Percentiles rank a stretch among this genome's conserved stretches.
phyloP scores from a whole-genome alignment of 2,329 filamentous ascomycete genomes.

The Fusarium piperis region DNA sequence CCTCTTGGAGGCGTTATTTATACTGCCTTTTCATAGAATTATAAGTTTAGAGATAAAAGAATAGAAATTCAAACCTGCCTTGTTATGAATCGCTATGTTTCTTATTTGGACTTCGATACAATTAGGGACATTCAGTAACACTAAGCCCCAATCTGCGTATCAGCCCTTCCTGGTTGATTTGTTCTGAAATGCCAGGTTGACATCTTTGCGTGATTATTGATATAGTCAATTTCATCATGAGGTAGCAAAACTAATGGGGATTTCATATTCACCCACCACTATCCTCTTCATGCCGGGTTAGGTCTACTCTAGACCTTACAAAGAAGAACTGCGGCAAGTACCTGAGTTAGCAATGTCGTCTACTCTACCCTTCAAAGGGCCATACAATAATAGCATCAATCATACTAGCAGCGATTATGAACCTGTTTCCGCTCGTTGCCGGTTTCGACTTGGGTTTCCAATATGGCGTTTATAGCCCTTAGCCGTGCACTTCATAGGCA shows the following conservation, averaged over 20 bases:
- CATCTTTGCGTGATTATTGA: background rate
- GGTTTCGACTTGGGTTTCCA: background rate
- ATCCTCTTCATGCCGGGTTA: background rate
- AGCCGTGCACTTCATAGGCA: background rate
- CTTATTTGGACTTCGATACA: background rate
- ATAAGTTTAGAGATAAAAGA: too few relatives aligned
- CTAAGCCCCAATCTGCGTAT: background rate
- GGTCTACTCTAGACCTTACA: background rate
- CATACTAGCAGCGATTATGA: background rate
- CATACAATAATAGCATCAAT: background rate
- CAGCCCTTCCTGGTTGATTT: background rate
- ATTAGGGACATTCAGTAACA: background rate
- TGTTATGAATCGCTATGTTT: background rate
- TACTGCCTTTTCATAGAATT: too few relatives aligned
- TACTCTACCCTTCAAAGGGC: background rate
- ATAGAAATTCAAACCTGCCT: background rate
- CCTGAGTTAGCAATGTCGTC: background rate
- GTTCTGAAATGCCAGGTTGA: background rate
- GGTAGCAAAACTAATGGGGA: background rate
- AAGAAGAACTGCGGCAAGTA: background rate
- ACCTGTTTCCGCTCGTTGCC: background rate
- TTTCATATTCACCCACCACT: background rate
- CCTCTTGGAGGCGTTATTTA: too few relatives aligned
- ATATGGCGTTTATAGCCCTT: background rate
- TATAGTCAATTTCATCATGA: too few relatives aligned